Evolutionary conservation across 1,284 basidiomycete species (phyloP), one percentile per base, ranked within the genome.

Genomic region (Erythrobasidium hasegawianum): DNA sequence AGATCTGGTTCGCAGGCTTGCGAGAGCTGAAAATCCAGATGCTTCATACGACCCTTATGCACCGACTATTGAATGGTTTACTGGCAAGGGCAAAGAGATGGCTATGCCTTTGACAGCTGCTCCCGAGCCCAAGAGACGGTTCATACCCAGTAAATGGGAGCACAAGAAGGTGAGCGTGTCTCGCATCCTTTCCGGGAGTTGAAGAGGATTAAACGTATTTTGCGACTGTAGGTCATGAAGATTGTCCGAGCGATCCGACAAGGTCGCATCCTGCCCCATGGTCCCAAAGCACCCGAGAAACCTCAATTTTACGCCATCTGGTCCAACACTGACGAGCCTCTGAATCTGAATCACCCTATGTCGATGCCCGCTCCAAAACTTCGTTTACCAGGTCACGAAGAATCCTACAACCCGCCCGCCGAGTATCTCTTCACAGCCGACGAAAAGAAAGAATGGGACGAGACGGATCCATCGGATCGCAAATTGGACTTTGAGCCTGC

Each of bases 121-220:
- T 16, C 91, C 94, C 0, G 94, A 98, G 77, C 96, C 96, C 20
- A 99, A 99, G 80, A 84, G 91, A 59, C 85, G 96, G 60, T 99
- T 95, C 85, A 85, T 97, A 5, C 91, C 95, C 13, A 95, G 90
- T 80, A 98, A 96, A 82, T 98, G 96, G 96, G 96, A 98, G 80
- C 97, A 97, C 80, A 87, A 97, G 83, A 98, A 98, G 85, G 92
- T 89, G 73, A 68, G 78, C 67, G 2, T 40, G n/a, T 33, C 33
- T 1, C 2, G 13, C n/a, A 22, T n/a, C 29, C 39, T 43, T 52
- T 33, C 38, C 41, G 33, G 33, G 11, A 33, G 4, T 33, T 33
- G 33, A 4, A 11, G 11, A 11, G 4, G 33, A 33, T 33, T 5
- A 4, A 5, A 4, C 4, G 11, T 33, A 11, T 4, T 43, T 2